Base-by-base conservation (phyloP, 768 basidiomycete species). In the Termitomyces sp. region DNA sequence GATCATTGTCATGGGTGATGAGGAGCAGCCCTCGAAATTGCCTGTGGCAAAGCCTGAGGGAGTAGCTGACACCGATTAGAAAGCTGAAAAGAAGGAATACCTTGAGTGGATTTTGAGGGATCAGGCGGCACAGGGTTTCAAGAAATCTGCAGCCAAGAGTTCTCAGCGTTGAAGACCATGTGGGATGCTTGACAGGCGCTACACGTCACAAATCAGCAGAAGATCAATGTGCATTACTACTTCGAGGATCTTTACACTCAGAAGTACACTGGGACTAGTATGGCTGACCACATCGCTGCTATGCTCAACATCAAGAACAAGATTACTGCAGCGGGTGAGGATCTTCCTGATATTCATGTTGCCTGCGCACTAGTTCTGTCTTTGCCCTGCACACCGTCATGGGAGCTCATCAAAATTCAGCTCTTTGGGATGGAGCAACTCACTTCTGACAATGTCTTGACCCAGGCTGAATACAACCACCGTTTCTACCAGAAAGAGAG, bases 221-320 rank as follows among this genome's bases (percentile, higher is more conserved):
- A 18, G 1, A 41, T 53, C 15, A 53, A 50, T n/a, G 23, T 59
- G 33, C 53, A 62, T 36, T 62, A 57, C 47, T 53, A 52, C 23
- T 54, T 55, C 50, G 53, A 60, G 54, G 53, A 60, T 5, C 43
- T 62, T n/a, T 62, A 56, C 20, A 45, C 52, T 38, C 41, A 35
- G 20, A 55, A 53, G 29, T 62, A 55, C 39, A 53, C 51, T 38
- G 53, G 48, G 10, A 15, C 13, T 9, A 49, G 22, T 23, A 49
- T 49, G 48, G 48, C 48, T 49, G 48, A 49, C 36, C 20, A 49
- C 48, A 49, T 49, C 16, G 23, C 48, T 13, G 6, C 33, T 5
- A 48, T 48, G 47, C 22, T 48, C 33, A 23, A 48, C 20, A 5
- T 48, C 16, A 5, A 16, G 36, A 18, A 38, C 35, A 49, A 49